These are phyloP conservation scores for Pythium aquatile DNA, from an alignment of 352 stramenopile species.

Conservation along the genomic window DNA sequence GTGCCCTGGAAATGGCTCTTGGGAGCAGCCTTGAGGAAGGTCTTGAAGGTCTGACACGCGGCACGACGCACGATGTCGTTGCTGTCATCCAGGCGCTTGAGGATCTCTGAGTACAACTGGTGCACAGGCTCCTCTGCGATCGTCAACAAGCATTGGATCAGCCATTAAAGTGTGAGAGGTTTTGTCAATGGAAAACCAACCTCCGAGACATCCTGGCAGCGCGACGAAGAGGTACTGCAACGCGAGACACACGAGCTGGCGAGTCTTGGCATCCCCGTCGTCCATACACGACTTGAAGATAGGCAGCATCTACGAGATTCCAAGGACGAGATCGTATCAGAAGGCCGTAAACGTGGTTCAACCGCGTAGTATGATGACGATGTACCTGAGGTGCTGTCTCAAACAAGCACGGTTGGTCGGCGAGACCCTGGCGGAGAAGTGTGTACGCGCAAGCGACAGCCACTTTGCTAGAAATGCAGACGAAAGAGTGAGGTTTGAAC, in stretches of 20 bases:
- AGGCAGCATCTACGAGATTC: constrained; percentile 63
- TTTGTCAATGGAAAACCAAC: constrained; percentile 29
- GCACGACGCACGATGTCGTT: constrained; percentile 88
- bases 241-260: constrained; percentile 85
- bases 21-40: constrained; percentile 82
- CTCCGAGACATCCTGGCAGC: constrained; percentile 69
- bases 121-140: constrained; percentile 84
- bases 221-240: constrained; percentile 88
- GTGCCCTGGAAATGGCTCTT: constrained; percentile 86
- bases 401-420: constrained; percentile 79
- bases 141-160: too few species aligned
- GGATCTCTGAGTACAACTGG: constrained; percentile 89
- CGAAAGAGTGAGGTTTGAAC: too few species aligned
- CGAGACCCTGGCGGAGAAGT: constrained; percentile 68
- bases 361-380: background rate
- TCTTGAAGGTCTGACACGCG: constrained; percentile 85
- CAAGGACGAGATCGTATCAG: background rate
- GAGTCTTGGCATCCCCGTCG: constrained; percentile 85
- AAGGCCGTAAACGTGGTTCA: too few species aligned
- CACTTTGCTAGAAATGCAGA: constrained; percentile 65
- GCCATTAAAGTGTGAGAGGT: too few species aligned
- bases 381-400: constrained; percentile 72
- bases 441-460: constrained; percentile 86
- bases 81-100: constrained; percentile 92
- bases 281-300: constrained; percentile 89